Conservation (phyloP, 768 basidiomycete species). For the Flagelloscypha sp. region DNA sequence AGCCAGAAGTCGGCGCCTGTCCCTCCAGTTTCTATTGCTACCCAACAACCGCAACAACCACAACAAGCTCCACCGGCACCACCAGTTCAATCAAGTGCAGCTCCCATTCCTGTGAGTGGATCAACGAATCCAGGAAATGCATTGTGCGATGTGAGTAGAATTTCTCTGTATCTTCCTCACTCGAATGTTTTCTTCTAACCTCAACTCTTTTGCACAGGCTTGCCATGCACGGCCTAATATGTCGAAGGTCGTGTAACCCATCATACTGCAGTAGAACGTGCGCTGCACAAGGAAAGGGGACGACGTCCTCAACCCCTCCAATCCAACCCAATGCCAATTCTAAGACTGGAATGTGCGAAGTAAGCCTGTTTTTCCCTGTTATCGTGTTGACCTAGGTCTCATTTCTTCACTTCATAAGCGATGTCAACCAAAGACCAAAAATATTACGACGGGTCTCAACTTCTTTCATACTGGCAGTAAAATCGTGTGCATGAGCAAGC, state of each 20-base stretch:
- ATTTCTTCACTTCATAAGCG: conserved; percentile 28
- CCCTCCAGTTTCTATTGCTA: conserved; percentile 13
- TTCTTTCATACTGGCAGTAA: conserved; percentile 58
- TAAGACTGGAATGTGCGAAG: conserved; percentile 39
- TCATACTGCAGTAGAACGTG: conserved; percentile 53
- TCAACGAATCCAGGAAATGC: conserved; percentile 1
- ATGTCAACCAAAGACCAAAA: conserved; percentile 55
- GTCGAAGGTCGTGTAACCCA: conserved; percentile 48
- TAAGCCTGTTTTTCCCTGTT: conserved; percentile 23
- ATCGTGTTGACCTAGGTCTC: neutral
- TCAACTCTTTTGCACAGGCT: conserved; percentile 25
- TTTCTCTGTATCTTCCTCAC: conserved; percentile 5
- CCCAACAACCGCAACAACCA: conserved; percentile 12
- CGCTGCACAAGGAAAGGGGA: conserved; percentile 35
- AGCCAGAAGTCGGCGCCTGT: conserved; percentile 11
- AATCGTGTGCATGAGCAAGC: conserved; percentile 41
- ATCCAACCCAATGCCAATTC: conserved; percentile 17
- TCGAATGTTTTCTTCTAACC: conserved; percentile 3
- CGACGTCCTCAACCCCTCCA: conserved; percentile 14
- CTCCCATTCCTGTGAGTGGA: conserved; percentile 8
- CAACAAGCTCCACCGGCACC: conserved; percentile 18
- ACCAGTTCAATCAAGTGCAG: conserved; percentile 22
- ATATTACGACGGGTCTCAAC: conserved; percentile 46
- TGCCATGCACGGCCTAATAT: conserved; percentile 49
- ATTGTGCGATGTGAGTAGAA: conserved; percentile 42